Conservation (phyloP, 345 rosid species). For the Hibiscus syriacus region DNA sequence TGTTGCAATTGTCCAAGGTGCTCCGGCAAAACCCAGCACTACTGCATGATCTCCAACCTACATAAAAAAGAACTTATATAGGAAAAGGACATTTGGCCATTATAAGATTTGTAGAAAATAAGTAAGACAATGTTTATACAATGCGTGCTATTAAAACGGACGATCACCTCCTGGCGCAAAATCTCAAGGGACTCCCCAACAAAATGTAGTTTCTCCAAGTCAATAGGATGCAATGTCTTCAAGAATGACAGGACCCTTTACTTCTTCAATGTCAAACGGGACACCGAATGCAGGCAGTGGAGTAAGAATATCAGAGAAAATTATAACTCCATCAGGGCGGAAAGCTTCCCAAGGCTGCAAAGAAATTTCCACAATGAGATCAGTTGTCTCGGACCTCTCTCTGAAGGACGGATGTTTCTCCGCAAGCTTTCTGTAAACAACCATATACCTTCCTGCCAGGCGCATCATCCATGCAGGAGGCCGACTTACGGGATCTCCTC, state of each 20-base stretch:
- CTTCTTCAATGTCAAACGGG: conserved; percentile 91
- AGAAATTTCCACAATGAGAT: conserved; percentile 86
- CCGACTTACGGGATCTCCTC: conserved; percentile 63
- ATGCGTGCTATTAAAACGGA: conserved; percentile 3
- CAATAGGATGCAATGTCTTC: conserved; percentile 70
- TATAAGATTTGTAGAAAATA: neutral
- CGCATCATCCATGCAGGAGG: conserved; percentile 99
- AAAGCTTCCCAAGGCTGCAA: conserved; percentile 97
- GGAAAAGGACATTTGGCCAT: neutral
- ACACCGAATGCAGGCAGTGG: conserved; percentile 91
- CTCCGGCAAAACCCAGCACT: conserved; percentile 83
- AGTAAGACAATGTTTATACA: conserved; percentile 9
- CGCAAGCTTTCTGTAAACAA: conserved; percentile 89
- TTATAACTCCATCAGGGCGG: conserved; percentile 85
- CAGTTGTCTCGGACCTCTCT: conserved; percentile 90
- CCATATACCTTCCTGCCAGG: conserved; percentile 98
- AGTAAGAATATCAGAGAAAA: conserved; percentile 97
- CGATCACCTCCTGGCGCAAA: conserved; percentile 62
- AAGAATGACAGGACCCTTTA: conserved; percentile 73
- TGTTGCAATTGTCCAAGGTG: conserved; percentile 94
- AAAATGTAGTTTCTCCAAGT: conserved; percentile 60
- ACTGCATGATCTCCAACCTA: conserved; percentile 77
- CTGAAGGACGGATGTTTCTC: conserved; percentile 90
- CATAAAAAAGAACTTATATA: conserved; percentile 9
- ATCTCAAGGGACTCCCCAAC: conserved; percentile 66